These are phyloP conservation scores for Geotrichum macrosporum DNA, from an alignment of 1,139 yeast genomes.

Conservation along the genomic window DNA sequence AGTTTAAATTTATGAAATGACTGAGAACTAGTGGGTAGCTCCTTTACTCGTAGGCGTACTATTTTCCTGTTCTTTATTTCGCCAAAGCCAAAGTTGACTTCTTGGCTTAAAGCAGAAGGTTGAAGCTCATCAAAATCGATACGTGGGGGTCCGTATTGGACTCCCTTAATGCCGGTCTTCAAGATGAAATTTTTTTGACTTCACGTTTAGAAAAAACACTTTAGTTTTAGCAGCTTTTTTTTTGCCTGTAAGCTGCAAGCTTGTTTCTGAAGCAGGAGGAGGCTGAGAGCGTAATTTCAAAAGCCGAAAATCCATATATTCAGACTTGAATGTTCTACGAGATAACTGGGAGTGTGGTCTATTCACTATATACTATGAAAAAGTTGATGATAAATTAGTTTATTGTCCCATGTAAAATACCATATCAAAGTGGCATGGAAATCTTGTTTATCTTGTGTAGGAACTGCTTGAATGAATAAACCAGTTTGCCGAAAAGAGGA, in stretches of 20 bases:
- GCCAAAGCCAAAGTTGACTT: conserved; percentile 18
- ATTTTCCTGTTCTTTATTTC: not conserved
- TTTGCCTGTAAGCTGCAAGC: conserved; percentile 13
- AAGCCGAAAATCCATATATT: conserved; percentile 31
- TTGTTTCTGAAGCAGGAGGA: conserved; percentile 42
- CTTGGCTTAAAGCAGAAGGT: conserved; percentile 16
- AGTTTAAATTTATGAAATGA: too few species aligned
- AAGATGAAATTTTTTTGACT: too few species aligned
- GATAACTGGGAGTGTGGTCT: conserved; percentile 7
- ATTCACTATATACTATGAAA: too few species aligned
- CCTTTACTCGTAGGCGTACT: conserved; percentile 54
- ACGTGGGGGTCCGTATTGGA: conserved; percentile 22
- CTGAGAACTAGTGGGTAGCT: too few species aligned
- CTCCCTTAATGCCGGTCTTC: too few species aligned
- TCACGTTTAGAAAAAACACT: conserved; percentile 3
- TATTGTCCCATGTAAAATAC: too few species aligned
- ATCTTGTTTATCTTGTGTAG: too few species aligned
- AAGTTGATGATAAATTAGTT: too few species aligned
- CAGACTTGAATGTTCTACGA: conserved; percentile 6
- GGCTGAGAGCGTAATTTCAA: conserved; percentile 72
- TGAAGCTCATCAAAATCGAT: conserved; percentile 21
- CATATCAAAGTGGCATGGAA: too few species aligned
- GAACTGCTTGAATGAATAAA: too few species aligned
- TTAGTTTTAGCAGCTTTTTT: conserved; percentile 4
- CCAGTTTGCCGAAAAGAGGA: too few species aligned